Conservation (phyloP, 192 early-diverging fungal genomes). For the Globomyces pollinis-pini region DNA sequence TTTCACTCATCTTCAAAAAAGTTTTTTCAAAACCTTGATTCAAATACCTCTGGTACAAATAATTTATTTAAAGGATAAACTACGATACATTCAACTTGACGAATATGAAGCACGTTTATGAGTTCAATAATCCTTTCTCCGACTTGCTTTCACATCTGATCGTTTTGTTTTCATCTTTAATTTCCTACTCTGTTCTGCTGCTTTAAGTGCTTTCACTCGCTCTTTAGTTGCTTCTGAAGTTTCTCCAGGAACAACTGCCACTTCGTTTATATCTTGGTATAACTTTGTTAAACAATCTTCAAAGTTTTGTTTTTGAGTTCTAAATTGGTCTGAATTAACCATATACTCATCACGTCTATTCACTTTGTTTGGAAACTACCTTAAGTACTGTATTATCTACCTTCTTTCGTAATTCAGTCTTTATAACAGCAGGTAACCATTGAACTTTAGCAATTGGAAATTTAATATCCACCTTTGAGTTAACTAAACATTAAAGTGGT, state of each 20-base stretch:
- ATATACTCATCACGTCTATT: slow-evolving; percentile 68
- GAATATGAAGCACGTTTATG: too few relatives aligned
- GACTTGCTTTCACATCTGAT: too few relatives aligned
- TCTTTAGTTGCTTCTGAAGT: slow-evolving; percentile 55
- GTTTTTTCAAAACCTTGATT: too few relatives aligned
- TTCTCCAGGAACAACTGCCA: slow-evolving; percentile 13
- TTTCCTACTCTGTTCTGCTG: too few relatives aligned
- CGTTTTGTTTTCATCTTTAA: too few relatives aligned
- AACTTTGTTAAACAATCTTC: slow-evolving; percentile 75
- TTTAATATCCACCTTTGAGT: slow-evolving; percentile 78
- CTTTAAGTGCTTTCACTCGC: slow-evolving; percentile 46
- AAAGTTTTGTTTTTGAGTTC: slow-evolving; percentile 68
- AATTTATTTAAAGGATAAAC: too few relatives aligned
- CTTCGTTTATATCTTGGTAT: slow-evolving; percentile 10
- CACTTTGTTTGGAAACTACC: slow-evolving; percentile 26
- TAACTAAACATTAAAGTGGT: too few relatives aligned
- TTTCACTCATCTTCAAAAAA: slow-evolving; percentile 3
- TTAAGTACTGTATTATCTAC: slow-evolving; percentile 30
- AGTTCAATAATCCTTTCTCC: too few relatives aligned
- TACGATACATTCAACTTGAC: too few relatives aligned
- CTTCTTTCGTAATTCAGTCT: slow-evolving; percentile 44
- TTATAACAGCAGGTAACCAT: slow-evolving; percentile 72
- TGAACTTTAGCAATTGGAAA: slow-evolving; percentile 54
- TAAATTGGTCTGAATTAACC: slow-evolving; percentile 64
- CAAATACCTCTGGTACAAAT: too few relatives aligned